phyloP scores from a whole-genome alignment of 2,329 filamentous ascomycete species.

The Botryotinia narcissicola region DNA sequence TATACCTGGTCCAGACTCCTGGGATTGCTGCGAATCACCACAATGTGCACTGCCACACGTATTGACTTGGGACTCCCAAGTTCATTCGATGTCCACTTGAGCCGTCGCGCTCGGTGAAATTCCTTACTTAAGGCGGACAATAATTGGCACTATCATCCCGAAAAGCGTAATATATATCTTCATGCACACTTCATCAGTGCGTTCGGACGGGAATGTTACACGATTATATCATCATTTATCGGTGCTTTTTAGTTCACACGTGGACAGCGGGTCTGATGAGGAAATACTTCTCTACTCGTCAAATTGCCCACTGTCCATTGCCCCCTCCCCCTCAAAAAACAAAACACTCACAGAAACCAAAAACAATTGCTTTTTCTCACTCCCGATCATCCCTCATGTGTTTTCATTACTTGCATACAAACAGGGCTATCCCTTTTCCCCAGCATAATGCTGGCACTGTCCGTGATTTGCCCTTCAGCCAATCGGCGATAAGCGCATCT shows the following conservation, averaged over 20 bases:
- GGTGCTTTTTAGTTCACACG: background rate
- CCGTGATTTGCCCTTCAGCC: background rate
- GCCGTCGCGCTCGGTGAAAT: background rate
- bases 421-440: background rate
- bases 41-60: constrained; percentile 1
- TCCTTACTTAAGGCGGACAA: background rate
- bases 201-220: background rate
- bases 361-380: background rate
- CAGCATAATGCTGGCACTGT: background rate
- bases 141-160: background rate
- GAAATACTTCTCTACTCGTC: background rate
- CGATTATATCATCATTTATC: background rate
- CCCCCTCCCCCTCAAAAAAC: background rate
- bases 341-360: background rate
- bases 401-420: background rate
- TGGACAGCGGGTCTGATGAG: background rate
- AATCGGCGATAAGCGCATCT: background rate
- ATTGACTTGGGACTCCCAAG: background rate
- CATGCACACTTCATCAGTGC: constrained; percentile 1
- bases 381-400: background rate
- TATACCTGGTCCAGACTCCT: background rate
- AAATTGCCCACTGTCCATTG: background rate
- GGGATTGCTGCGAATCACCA: background rate
- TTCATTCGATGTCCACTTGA: background rate
- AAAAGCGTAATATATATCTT: background rate